These are phyloP conservation scores for Pythium aphanidermatum DNA, from an alignment of 352 stramenopile species.

Conservation along the genomic window DNA sequence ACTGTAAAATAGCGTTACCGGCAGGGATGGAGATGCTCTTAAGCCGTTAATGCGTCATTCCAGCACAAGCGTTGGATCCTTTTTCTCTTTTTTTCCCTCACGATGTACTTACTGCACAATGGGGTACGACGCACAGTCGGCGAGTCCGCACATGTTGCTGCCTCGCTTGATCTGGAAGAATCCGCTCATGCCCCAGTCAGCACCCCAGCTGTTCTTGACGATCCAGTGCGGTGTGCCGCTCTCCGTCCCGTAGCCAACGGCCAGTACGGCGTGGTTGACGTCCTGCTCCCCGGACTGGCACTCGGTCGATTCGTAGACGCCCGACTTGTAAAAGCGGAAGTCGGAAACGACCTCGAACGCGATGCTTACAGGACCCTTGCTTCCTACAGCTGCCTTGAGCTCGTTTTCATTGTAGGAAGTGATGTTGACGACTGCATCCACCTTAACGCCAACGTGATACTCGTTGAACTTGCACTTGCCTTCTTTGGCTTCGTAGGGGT, in stretches of 20 bases:
- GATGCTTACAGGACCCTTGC: conserved; percentile 66
- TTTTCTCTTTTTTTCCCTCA: too few species aligned
- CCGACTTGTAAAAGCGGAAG: conserved; percentile 87
- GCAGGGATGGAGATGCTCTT: too few species aligned
- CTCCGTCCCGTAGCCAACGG: conserved; percentile 95
- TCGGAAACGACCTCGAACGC: conserved; percentile 86
- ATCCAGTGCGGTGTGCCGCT: conserved; percentile 92
- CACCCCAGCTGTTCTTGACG: conserved; percentile 97
- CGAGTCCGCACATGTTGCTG: conserved; percentile 86
- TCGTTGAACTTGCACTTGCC: conserved; percentile 79
- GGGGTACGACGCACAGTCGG: conserved; percentile 84
- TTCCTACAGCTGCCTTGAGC: conserved; percentile 61
- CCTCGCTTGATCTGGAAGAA: conserved; percentile 95
- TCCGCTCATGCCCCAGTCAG: conserved; percentile 91
- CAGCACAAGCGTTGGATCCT: too few species aligned
- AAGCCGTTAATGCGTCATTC: too few species aligned
- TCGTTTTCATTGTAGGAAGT: conserved; percentile 72
- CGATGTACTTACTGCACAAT: conserved; percentile 32
- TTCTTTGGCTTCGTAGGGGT: conserved; percentile 71
- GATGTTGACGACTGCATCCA: conserved; percentile 82
- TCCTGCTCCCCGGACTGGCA: conserved; percentile 77
- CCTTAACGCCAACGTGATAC: conserved; percentile 60
- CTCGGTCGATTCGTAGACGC: conserved; percentile 82
- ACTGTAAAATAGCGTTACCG: too few species aligned
- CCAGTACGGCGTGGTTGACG: conserved; percentile 92